A percentile compares a stretch with the other conserved stretches of the same genome.
Conservation (phyloP, 208 protist species). For the Leishmania guyanensis region DNA sequence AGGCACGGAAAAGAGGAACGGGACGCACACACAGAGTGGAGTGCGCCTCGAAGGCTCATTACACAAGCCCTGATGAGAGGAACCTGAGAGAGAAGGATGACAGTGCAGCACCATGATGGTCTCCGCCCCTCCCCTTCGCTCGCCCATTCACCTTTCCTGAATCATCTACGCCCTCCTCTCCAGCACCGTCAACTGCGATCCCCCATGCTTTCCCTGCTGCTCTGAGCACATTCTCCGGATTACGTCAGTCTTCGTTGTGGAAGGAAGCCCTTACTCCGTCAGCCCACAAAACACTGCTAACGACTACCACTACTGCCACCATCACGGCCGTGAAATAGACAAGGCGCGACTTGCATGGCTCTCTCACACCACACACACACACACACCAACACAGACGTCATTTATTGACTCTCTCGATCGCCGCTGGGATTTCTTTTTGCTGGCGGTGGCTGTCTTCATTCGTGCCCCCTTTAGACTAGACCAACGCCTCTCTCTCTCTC, state of each 20-base stretch:
- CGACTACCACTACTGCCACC: not conserved
- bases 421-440: too few species aligned
- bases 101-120: not conserved
- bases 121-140: not conserved
- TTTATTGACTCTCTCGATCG: too few species aligned
- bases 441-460: too few species aligned
- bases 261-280: not conserved
- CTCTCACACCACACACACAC: not conserved
- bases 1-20: too few species aligned
- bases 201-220: not conserved
- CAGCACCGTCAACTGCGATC: not conserved
- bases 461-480: too few species aligned
- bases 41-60: not conserved
- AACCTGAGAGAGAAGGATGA: not conserved
- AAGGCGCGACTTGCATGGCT: not conserved
- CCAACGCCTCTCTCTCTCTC: not conserved
- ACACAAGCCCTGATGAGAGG: not conserved
- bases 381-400: not conserved
- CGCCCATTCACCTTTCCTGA: not conserved
- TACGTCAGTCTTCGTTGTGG: not conserved
- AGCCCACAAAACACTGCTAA: not conserved
- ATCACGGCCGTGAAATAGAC: not conserved
- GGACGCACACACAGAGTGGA: not conserved
- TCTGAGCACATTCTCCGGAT: not conserved
- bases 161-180: conserved; percentile 2